Conservation (phyloP, 352 stramenopile species). For the Aphanomyces invadans region DNA sequence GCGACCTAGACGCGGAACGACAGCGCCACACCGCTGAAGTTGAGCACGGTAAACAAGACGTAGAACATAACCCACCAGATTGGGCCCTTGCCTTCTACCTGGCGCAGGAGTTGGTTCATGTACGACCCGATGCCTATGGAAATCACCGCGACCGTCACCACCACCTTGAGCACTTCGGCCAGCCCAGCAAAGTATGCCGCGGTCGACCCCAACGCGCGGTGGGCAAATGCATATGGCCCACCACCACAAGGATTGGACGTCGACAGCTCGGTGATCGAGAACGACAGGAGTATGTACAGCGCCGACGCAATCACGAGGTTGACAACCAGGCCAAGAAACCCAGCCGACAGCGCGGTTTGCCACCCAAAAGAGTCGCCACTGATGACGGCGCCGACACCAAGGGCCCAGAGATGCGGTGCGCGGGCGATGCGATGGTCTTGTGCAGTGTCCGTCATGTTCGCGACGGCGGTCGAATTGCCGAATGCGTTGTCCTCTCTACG, state of each 20-base stretch:
- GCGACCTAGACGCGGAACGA: constrained; percentile 57
- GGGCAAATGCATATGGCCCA: constrained; percentile 56
- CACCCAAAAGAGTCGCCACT: constrained; percentile 62
- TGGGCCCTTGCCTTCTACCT: neutral
- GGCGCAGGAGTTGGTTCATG: constrained; percentile 38
- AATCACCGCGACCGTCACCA: constrained; percentile 52
- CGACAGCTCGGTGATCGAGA: constrained; percentile 63
- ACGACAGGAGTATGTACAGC: constrained; percentile 56
- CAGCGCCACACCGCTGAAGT: constrained; percentile 50
- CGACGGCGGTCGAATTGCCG: too few species aligned
- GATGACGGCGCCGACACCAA: constrained; percentile 57
- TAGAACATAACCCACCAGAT: constrained; percentile 36
- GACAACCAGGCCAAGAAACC: constrained; percentile 52
- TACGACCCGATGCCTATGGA: constrained; percentile 60
- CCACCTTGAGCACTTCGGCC: constrained; percentile 60
- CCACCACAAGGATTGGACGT: constrained; percentile 44
- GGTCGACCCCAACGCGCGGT: constrained; percentile 44
- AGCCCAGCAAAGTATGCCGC: constrained; percentile 56
- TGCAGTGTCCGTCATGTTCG: neutral
- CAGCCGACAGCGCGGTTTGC: constrained; percentile 44
- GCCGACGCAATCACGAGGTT: constrained; percentile 48
- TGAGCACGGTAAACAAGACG: constrained; percentile 50
- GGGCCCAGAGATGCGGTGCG: constrained; percentile 53
- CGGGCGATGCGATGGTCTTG: constrained; percentile 38
- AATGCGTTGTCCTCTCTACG: too few species aligned